Base-by-base conservation (phyloP, 257 asterid genomes). In the Haberlea rhodopensis region DNA sequence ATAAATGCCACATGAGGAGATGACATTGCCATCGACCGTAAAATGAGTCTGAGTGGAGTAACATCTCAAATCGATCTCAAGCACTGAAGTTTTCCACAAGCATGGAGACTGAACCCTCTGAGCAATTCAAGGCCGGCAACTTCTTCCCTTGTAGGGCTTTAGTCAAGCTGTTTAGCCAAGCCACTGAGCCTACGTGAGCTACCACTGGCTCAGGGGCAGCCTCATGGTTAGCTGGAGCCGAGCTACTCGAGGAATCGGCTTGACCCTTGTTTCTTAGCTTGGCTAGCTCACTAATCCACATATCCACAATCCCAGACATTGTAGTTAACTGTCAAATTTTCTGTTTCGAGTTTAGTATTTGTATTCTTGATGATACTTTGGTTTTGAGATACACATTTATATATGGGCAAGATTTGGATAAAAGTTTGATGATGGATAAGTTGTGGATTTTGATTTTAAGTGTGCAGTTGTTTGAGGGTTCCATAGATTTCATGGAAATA, bases 281-380 rank as follows among this genome's bases (percentile, higher is more conserved):
- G 59, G 83, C 82, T 24, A 67, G 24, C 78, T 80, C 84, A 43
- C 61, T 63, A 16, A 65, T 85, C 86, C 88, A 84, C 6, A 66
- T 84, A 62, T 84, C 95, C 65, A 80, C 75, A 21, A 83, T 57
- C 65, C 71, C 78, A 48, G 87, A 77, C 94, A 78, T 81, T 21
- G 18, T 13, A 20, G 46, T n/a, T 37, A 32, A 6, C 46, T 37
- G 11, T 37, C 46, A 37, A 11, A 37, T 37, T 37, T 37, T n/a
- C n/a, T n/a, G n/a, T n/a, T n/a, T 37, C 5, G n/a, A 37, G 5
- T 37, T 0, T 2, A 37, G n/a, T 7, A n/a, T 21, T 57, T 3
- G 19, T 43, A n/a, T 32, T n/a, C n/a, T n/a, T 56, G 8, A 65
- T 1, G 3, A 37, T 32, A 13, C 45, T 7, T 34, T 64, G 61